Evolutionary conservation across 441 rosid species (phyloP), one percentile per base, ranked within the genome.

Genomic region (Bruguiera hainesii): DNA sequence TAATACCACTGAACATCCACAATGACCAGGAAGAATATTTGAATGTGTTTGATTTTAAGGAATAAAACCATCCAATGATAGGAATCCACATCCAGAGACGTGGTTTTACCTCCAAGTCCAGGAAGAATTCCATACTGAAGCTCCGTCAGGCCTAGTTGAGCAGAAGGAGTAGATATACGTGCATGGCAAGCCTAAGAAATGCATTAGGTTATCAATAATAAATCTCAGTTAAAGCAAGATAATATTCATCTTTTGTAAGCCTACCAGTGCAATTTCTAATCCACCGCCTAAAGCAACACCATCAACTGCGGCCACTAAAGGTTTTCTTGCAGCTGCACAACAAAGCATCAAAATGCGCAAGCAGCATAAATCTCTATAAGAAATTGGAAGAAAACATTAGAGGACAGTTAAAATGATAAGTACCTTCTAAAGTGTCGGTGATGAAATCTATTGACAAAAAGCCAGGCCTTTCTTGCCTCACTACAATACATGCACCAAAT

Each of bases 281-380:
- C 96, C 93, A 74, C 93, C 96, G 60, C 96, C 96, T 72, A 89
- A 78, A 72, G 93, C 88, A 59, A 83, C 83, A 11, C 96, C 96
- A 51, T 85, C 90, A 64, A 89, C 82, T 65, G 89, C 96, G 79
- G 90, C 96, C 9, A 89, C 93, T 20, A 92, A 81, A 35, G 93
- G 96, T 80, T 89, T 89, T 78, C 71, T 83, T 16, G 82, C 87
- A 73, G 83, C 91, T 89, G 72, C 23, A 20, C 20, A 5, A 15
- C 63, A 35, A 60, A 35, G 5, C 39, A 31, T 60, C 23, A 33
- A 2, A 60, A 16, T 7, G 42, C 8, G 10, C 21, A 10, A 3
- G 21, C 26, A 31, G 25, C 10, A 31, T 31, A 31, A 60, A 42
- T 42, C 48, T 13, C 37, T 6, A n/a, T 15, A 60, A 4, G 19